Evolutionary conservation across 163 green algal species (phyloP).

Genomic region (Volvox carteri): DNA sequence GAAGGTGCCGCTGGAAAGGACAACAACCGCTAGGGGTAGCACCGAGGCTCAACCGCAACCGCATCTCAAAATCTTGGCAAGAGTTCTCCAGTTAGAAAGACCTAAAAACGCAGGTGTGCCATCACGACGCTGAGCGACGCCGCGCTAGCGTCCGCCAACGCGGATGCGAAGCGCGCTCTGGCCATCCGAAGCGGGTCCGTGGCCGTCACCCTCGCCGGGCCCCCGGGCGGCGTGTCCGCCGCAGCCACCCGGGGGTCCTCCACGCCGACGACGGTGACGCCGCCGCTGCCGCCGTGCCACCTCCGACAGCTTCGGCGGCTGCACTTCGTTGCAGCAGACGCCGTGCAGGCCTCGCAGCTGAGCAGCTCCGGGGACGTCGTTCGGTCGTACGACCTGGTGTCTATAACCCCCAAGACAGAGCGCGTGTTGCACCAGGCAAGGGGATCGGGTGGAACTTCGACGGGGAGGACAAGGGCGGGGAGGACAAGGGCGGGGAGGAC

Average conservation of each 20-base stretch:
- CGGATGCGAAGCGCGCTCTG: neutral
- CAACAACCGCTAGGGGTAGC: too few species aligned
- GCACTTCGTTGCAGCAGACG: constrained; percentile 29
- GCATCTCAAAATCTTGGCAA: too few species aligned
- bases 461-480: too few species aligned
- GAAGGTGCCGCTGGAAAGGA: too few species aligned
- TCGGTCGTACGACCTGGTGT: constrained; percentile 54
- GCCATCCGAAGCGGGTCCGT: neutral
- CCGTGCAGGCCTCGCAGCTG: constrained; percentile 43
- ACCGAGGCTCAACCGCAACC: too few species aligned
- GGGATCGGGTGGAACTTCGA: too few species aligned
- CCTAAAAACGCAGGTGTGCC: constrained; percentile 36
- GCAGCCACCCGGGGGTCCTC: neutral
- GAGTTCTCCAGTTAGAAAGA: too few species aligned
- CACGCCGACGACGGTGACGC: neutral
- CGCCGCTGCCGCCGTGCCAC: neutral
- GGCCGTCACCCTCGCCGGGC: neutral
- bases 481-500: too few species aligned
- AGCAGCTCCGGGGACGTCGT: neutral
- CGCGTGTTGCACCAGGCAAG: constrained; percentile 49
- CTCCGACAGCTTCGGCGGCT: constrained; percentile 52
- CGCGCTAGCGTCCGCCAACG: neutral
- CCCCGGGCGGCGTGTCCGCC: neutral
- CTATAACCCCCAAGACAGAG: constrained; percentile 54
- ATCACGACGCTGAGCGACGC: neutral